These are phyloP conservation scores for Lecanicillium sp. DNA, from an alignment of 2,329 filamentous ascomycete genomes.

Conservation along the genomic window DNA sequence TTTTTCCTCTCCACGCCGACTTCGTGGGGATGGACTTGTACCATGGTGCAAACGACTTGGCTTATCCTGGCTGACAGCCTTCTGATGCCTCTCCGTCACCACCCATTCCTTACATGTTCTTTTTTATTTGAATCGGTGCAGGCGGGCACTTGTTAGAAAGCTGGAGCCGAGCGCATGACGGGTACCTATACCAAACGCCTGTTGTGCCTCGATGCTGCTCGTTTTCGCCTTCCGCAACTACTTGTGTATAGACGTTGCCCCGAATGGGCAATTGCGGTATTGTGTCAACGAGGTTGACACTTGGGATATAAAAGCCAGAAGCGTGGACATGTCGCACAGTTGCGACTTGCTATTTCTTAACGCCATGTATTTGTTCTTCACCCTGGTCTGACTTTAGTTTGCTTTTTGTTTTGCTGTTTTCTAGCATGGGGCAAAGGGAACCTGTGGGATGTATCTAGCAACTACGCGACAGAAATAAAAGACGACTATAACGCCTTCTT, in stretches of 20 bases:
- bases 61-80: too few species aligned
- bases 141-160: not conserved
- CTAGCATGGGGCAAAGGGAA: not conserved
- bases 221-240: not conserved
- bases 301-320: conserved; percentile 12
- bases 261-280: not conserved
- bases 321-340: not conserved
- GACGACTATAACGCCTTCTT: conserved; percentile 10
- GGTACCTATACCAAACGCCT: not conserved
- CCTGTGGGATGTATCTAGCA: conserved; percentile 13
- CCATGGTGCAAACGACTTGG: conserved; percentile 17
- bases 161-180: not conserved
- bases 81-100: conserved; percentile 16
- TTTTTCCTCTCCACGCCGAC: not conserved
- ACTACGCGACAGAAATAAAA: conserved; percentile 11
- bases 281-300: not conserved
- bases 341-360: not conserved
- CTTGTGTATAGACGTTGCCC: not conserved
- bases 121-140: conserved; percentile 12
- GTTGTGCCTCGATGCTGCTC: not conserved
- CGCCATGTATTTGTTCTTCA: conserved; percentile 4
- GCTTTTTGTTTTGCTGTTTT: conserved; percentile 2
- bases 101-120: conserved; percentile 34
- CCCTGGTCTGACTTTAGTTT: conserved; percentile 3
- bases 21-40: conserved; percentile 32